A percentile compares a stretch with the other conserved stretches of the same genome.
Evolutionary conservation across 371 early-diverging fungal genomes (phyloP).

Genomic region (Fennellomyces sp.): DNA sequence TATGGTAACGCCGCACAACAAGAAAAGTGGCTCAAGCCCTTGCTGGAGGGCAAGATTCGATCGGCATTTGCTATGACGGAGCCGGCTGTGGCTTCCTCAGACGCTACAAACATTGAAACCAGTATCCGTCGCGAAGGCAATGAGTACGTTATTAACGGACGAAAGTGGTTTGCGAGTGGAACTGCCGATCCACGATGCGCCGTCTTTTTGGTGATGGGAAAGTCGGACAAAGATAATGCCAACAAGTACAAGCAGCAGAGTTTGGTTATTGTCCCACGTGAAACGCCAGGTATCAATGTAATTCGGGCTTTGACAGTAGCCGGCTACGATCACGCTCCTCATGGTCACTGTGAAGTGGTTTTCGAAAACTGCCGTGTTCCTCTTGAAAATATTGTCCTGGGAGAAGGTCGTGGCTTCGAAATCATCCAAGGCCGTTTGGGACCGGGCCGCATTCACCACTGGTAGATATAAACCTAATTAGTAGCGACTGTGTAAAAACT

Average conservation of each 20-base stretch:
- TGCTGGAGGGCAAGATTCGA: slow-evolving; percentile 89
- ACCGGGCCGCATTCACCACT: slow-evolving; percentile 80
- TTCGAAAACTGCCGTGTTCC: slow-evolving; percentile 92
- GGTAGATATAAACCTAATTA: slow-evolving; percentile 15
- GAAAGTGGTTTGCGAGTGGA: slow-evolving; percentile 97
- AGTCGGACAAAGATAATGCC: slow-evolving; percentile 74
- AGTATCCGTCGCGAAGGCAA: slow-evolving; percentile 69
- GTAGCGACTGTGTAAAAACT: slow-evolving; percentile 14
- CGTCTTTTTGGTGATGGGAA: slow-evolving; percentile 89
- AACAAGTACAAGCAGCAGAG: slow-evolving; percentile 85
- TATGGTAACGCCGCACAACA: slow-evolving; percentile 90
- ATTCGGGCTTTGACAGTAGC: slow-evolving; percentile 86
- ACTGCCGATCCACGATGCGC: slow-evolving; percentile 92
- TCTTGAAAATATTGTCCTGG: slow-evolving; percentile 82
- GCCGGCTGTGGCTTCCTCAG: slow-evolving; percentile 90
- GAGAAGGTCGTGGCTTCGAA: slow-evolving; percentile 96
- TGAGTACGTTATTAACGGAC: slow-evolving; percentile 87
- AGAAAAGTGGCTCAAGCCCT: slow-evolving; percentile 80
- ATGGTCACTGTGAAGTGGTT: slow-evolving; percentile 93
- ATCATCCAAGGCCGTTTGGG: slow-evolving; percentile 95
- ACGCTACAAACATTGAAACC: slow-evolving; percentile 95
- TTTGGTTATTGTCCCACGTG: slow-evolving; percentile 88
- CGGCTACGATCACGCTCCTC: slow-evolving; percentile 95
- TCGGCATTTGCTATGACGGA: slow-evolving; percentile 99
- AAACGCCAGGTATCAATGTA: slow-evolving; percentile 84